Conservation (phyloP, 495 filamentous ascomycete species). For the Cudoniella acicularis region DNA sequence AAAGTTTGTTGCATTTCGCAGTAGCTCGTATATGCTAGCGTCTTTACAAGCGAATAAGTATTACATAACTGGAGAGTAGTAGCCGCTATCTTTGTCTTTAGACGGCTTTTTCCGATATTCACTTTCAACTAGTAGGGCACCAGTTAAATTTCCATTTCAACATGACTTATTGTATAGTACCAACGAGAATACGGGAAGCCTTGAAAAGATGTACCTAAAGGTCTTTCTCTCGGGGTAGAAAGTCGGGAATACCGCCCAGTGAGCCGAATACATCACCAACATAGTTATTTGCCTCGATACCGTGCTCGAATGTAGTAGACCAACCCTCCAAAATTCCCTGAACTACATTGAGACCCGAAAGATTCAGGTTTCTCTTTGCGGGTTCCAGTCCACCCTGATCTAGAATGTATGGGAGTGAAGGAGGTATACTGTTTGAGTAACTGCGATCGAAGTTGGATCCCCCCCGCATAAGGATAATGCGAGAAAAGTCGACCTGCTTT, state of each 20-base stretch:
- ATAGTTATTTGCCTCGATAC: slow-evolving; percentile 61
- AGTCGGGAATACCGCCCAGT: slow-evolving; percentile 59
- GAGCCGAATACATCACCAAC: slow-evolving; percentile 66
- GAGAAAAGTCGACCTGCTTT: slow-evolving; percentile 57
- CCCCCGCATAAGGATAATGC: slow-evolving; percentile 68
- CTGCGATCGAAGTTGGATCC: slow-evolving; percentile 64
- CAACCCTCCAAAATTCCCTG: slow-evolving; percentile 49
- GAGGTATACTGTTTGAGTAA: not conserved
- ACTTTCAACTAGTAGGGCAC: no score
- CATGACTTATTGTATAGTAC: no score
- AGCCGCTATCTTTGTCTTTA: no score
- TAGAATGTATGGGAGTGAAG: not conserved
- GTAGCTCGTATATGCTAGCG: no score
- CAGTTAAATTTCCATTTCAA: no score
- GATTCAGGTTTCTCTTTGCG: not conserved
- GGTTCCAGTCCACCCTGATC: not conserved
- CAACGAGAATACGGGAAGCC: no score
- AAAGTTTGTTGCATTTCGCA: no score
- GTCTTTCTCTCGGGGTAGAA: no score
- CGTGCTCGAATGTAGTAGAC: slow-evolving; percentile 51
- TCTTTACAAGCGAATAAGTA: no score
- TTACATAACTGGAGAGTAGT: no score
- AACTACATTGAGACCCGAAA: not conserved
- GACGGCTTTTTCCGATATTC: no score
- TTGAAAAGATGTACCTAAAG: no score